phyloP scores from a whole-genome alignment of 202 grass and related monocot genomes.

The Carex arenaria region DNA sequence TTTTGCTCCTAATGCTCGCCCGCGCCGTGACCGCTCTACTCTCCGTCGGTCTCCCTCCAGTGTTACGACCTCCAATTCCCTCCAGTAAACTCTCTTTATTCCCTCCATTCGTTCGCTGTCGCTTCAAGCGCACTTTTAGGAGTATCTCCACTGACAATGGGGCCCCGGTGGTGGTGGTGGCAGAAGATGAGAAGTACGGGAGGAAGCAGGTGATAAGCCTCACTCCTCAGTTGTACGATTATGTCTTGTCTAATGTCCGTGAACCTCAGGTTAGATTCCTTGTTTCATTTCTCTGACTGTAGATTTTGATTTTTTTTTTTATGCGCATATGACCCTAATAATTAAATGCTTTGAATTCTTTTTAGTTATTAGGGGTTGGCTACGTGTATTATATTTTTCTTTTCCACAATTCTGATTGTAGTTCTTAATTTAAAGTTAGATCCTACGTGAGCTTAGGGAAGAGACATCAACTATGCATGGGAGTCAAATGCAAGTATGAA shows the following conservation, averaged over 20 bases:
- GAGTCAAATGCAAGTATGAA: slow-evolving; percentile 81
- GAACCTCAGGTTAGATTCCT: slow-evolving; percentile 52
- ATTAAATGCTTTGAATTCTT: neutral
- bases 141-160: neutral
- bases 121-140: neutral
- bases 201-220: slow-evolving; percentile 64
- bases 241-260: slow-evolving; percentile 75
- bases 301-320: neutral
- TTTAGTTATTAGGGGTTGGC: neutral
- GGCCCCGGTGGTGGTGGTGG: slow-evolving; percentile 34
- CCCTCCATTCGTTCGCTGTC: slow-evolving; percentile 27
- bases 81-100: slow-evolving; percentile 4
- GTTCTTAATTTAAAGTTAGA: slow-evolving; percentile 29
- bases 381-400: neutral
- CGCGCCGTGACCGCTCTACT: neutral
- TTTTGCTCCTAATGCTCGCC: slow-evolving; percentile 1
- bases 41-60: neutral
- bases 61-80: neutral
- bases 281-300: neutral
- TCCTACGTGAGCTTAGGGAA: slow-evolving; percentile 75
- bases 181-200: slow-evolving; percentile 47
- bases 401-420: neutral
- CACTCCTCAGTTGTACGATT: slow-evolving; percentile 60
- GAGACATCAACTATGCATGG: slow-evolving; percentile 80
- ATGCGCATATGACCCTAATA: neutral